Base-by-base conservation (phyloP, 805 yeast species). In the Yarrowia sp. region DNA sequence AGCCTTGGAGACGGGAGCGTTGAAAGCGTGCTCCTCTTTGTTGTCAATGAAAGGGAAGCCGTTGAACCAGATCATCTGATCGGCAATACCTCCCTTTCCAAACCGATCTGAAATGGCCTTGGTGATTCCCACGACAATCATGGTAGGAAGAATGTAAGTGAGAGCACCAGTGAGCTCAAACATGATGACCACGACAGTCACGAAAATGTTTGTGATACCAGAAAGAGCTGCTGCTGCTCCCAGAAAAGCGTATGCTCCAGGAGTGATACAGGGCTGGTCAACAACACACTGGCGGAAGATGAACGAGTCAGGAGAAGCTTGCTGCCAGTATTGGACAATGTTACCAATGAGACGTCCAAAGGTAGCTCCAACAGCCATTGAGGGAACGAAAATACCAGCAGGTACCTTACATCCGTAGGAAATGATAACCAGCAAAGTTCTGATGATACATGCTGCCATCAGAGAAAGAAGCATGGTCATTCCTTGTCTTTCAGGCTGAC, bases 351-450 rank as follows among this genome's bases (percentile, higher is more conserved):
- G 88, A 62, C 98, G 81, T 8, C 99, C 99, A 75, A 90, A 89
- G 0, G 96, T 85, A 0, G 98, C 98, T 22, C 99, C 99, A 1
- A 92, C 89, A 0, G 97, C 92, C 96, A 95, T 90, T 1, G 97
- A 89, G 2, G 99, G 99, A 64, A 95, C 96, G 76, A 95, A 88
- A 6, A 93, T 90, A 14, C 99, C 99, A n/a, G 98, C 96, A 0
- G 99, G 99, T 13, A 91, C 77, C 32, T 81, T 78, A 1, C 86
- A 78, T 1, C 96, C 92, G 74, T 96, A 95, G 0, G 98, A 88
- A 14, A 95, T 80, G 32, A 92, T 83, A 32, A 95, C 90, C 58
- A 95, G 80, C 0, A 81, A 68, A 78, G 87, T 84, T 65, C 99
- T 80, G 4, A 90, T 76, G 0, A 85, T 68, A 0, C 97, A 88